Evolutionary conservation across 177 flowering plant genomes (phyloP), one percentile per base, ranked within the genome.

Genomic region (Viscum album): DNA sequence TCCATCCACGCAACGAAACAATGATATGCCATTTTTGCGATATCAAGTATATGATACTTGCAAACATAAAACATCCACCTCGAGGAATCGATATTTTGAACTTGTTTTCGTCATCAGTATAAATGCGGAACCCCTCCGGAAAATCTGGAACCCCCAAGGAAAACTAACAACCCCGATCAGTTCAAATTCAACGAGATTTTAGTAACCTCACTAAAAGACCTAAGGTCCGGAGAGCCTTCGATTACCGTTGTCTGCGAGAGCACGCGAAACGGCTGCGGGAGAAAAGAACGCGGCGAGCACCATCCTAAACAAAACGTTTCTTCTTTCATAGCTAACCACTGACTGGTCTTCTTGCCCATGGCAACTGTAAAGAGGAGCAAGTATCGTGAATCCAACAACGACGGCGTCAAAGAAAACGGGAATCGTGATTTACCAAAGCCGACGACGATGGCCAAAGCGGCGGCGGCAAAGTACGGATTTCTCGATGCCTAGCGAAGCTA

Each of bases 1-100:
- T 43, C 17, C 13, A 43, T 21, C 47, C n/a, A n/a, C n/a, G n/a
- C n/a, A n/a, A n/a, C n/a, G n/a, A n/a, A n/a, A n/a, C n/a, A n/a
- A n/a, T n/a, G n/a, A n/a, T n/a, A n/a, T n/a, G n/a, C n/a, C n/a
- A n/a, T n/a, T n/a, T n/a, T n/a, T n/a, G n/a, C n/a, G n/a, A n/a
- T n/a, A n/a, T n/a, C n/a, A n/a, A n/a, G n/a, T n/a, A n/a, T n/a
- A n/a, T n/a, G n/a, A n/a, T n/a, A n/a, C n/a, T n/a, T n/a, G n/a
- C n/a, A n/a, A 59, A 8, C 32, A 34, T 2, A 15, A 54, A 16
- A 15, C 29, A 63, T 67, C 66, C 64, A 86, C 98, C 98, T 82
- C 76, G 80, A n/a, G 96, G 98, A 70, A 92, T 82, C 64, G 75
- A 61, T 64, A 92, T 83, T 76, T 81, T 78, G 81, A 83, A 92